These are phyloP conservation scores for Silene latifolia DNA, from an alignment of 148 eudicot species.

Conservation along the genomic window DNA sequence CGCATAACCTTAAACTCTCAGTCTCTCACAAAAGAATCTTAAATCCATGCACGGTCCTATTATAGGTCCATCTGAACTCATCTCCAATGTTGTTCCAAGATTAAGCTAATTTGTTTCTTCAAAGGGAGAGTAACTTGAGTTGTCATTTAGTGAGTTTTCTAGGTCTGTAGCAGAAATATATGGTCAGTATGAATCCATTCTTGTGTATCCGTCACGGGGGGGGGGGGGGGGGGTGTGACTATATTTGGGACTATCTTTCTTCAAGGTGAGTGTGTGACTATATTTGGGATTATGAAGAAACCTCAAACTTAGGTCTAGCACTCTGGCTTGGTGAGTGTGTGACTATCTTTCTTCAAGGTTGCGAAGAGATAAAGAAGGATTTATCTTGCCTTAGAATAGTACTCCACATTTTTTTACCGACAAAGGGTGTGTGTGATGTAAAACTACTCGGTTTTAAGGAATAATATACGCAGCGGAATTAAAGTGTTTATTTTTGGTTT, in stretches of 20 bases:
- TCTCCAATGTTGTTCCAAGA: not conserved
- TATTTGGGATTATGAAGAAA: not conserved
- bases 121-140: not conserved
- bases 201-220: not conserved
- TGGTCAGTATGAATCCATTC: not conserved
- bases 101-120: not conserved
- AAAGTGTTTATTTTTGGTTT: too few species aligned
- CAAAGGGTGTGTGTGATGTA: too few species aligned
- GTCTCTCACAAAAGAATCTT: not conserved
- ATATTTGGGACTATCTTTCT: too few species aligned
- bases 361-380: not conserved
- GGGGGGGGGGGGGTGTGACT: too few species aligned
- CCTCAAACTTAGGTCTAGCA: not conserved
- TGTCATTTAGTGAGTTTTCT: not conserved
- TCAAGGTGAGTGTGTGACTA: too few species aligned
- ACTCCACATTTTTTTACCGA: not conserved
- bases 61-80: not conserved
- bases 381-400: not conserved
- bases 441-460: too few species aligned
- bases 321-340: not conserved
- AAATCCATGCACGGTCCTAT: not conserved
- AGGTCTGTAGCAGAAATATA: not conserved
- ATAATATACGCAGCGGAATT: too few species aligned
- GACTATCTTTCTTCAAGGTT: not conserved
- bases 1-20: not conserved